A percentile compares a stretch with the other conserved stretches of the same genome.
These are phyloP conservation scores for Candida arabinofermentans DNA, from an alignment of 805 yeast species.

Conservation along the genomic window DNA sequence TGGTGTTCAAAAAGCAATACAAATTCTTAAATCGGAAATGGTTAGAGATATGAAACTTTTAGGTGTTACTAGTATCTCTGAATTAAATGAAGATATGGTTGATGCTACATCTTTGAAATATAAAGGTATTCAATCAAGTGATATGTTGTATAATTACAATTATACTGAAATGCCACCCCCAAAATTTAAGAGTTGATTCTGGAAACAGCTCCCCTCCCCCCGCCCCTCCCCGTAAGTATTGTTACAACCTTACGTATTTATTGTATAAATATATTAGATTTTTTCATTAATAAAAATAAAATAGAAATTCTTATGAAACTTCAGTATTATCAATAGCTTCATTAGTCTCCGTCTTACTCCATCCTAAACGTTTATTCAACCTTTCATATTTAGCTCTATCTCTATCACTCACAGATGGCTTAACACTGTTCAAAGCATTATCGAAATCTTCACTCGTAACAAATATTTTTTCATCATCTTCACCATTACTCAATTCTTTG, in stretches of 20 bases:
- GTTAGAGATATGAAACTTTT: constrained; percentile 61
- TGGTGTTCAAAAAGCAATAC: constrained; percentile 65
- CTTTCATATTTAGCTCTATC: constrained; percentile 77
- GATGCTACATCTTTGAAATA: constrained; percentile 32
- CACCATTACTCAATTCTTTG: constrained; percentile 7
- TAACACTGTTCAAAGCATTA: constrained; percentile 66
- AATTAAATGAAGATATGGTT: constrained; percentile 39
- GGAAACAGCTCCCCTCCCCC: neutral
- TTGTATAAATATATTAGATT: neutral
- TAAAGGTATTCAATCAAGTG: constrained; percentile 37
- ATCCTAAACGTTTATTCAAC: constrained; percentile 69
- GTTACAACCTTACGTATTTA: too few relatives aligned
- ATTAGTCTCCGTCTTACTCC: constrained; percentile 41
- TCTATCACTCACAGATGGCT: constrained; percentile 86
- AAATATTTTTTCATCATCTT: constrained; percentile 29
- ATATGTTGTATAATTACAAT: constrained; percentile 47
- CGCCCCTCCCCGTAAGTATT: too few relatives aligned
- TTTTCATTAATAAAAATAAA: neutral
- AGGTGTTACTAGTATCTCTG: constrained; percentile 50
- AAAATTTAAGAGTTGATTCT: too few relatives aligned
- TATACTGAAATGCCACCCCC: constrained; percentile 49
- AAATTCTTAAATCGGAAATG: constrained; percentile 57
- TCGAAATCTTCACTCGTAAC: constrained; percentile 69
- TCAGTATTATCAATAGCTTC: constrained; percentile 2
- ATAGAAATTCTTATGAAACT: neutral